Conservation (phyloP, 2,329 filamentous ascomycete genomes). For the Pestalotiopsis sp. region DNA sequence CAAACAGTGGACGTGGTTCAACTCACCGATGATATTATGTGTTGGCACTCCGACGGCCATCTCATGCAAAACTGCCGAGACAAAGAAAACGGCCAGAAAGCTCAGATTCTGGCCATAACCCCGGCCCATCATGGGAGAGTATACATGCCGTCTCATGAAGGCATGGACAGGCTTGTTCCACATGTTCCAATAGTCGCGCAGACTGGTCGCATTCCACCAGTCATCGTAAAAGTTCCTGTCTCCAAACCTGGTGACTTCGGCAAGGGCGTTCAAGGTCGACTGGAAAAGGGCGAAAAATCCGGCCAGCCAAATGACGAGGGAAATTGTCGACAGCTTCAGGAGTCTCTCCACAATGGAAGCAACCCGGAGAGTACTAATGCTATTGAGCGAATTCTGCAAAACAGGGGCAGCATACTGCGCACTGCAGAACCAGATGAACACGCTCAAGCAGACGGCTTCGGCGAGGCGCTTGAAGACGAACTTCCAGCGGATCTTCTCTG, state of each 20-base stretch:
- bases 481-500: constrained; percentile 76
- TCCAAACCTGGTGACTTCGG: constrained; percentile 86
- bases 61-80: constrained; percentile 90
- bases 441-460: constrained; percentile 76
- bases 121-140: constrained; percentile 81
- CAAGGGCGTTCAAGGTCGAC: constrained; percentile 85
- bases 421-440: constrained; percentile 93
- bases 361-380: constrained; percentile 79
- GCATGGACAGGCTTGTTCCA: constrained; percentile 99
- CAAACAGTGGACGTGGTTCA: neutral
- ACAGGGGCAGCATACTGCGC: constrained; percentile 94
- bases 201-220: constrained; percentile 93
- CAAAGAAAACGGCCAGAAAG: constrained; percentile 80
- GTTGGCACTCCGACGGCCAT: constrained; percentile 91
- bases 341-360: constrained; percentile 83
- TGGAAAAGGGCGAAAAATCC: constrained; percentile 98
- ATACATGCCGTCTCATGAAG: constrained; percentile 95
- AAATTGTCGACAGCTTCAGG: constrained; percentile 94
- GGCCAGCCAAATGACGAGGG: constrained; percentile 93
- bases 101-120: constrained; percentile 74
- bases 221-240: constrained; percentile 95
- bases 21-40: constrained; percentile 83
- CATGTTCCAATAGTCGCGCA: constrained; percentile 89
- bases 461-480: constrained; percentile 83
- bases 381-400: constrained; percentile 85